Evolutionary conservation across 2,329 filamentous ascomycete species (phyloP).

Genomic region (Stachybotrys echinatus): DNA sequence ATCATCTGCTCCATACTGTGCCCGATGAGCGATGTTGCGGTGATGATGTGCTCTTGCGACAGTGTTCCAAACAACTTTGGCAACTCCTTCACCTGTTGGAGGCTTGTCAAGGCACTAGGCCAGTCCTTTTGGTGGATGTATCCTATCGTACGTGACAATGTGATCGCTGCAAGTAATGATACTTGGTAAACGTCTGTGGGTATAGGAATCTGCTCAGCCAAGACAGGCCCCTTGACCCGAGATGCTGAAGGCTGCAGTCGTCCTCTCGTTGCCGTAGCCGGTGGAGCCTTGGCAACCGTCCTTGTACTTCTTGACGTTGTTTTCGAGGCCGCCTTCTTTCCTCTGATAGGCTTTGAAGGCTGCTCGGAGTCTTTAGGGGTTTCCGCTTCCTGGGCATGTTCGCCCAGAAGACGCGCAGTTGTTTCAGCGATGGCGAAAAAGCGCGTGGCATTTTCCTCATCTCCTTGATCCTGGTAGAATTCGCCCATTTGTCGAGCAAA

Average conservation of each 20-base stretch:
- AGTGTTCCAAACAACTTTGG: slow-evolving; percentile 33
- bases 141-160: slow-evolving; percentile 34
- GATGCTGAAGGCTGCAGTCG: slow-evolving; percentile 2
- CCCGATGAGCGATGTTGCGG: slow-evolving; percentile 62
- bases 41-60: slow-evolving; percentile 51
- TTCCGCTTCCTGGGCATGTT: slow-evolving; percentile 11
- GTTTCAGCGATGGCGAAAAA: slow-evolving; percentile 45
- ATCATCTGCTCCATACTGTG: slow-evolving; percentile 69
- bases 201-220: slow-evolving; percentile 10
- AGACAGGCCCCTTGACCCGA: slow-evolving; percentile 16
- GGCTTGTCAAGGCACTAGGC: slow-evolving; percentile 48
- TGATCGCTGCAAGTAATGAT: slow-evolving; percentile 27
- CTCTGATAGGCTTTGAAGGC: slow-evolving; percentile 5
- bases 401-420: slow-evolving; percentile 31
- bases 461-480: slow-evolving; percentile 45
- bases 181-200: slow-evolving; percentile 29
- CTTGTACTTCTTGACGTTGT: slow-evolving; percentile 6
- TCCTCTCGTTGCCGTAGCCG: slow-evolving; percentile 6
- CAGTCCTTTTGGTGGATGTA: slow-evolving; percentile 49
- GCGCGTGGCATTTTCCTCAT: slow-evolving; percentile 35
- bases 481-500: slow-evolving; percentile 52
- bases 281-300: slow-evolving; percentile 5
- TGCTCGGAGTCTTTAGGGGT: slow-evolving; percentile 4
- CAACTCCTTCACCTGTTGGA: slow-evolving; percentile 44
- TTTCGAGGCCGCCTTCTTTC: slow-evolving; percentile 12